Evolutionary conservation across 805 yeast species (phyloP), one percentile per base, ranked within the genome.

Genomic region (Yarrowia porcina): DNA sequence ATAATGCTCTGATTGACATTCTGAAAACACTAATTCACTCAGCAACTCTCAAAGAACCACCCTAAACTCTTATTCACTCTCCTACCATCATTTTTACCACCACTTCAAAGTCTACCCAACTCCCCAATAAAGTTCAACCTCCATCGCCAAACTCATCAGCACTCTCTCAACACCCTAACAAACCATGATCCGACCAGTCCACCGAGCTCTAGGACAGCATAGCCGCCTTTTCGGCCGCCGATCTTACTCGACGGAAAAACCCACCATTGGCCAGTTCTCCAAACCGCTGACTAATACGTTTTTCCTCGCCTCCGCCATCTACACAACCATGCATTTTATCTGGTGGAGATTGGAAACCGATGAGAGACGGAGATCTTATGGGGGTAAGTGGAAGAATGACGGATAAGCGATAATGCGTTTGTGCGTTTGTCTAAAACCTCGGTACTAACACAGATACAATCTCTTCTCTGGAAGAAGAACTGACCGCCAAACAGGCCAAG

Each of bases 341-440:
- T 38, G 62, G 64, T 38, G 57, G 64, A 17, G 49, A 2, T n/a
- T 28, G 13, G 61, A 56, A 39, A 56, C 38, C 11, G 61, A 56
- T n/a, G 61, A 56, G 49, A 25, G 61, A 41, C 28, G 39, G n/a
- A 39, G 49, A 41, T 44, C 36, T 7, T 56, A 52, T 18, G 25
- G 15, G 12, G 21, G 59, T 45, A 27, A 59, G 63, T 33, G n/a
- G n/a, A n/a, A n/a, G n/a, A n/a, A n/a, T n/a, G n/a, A n/a, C n/a
- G n/a, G n/a, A 44, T 23, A 4, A 25, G 28, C 4, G 28, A 25
- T 25, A 5, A 25, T 25, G 28, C 4, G 28, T 25, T 4, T 5
- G 28, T 25, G 8, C 4, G 28, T 25, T 25, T 25, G n/a, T n/a
- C n/a, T n/a, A n/a, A n/a, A n/a, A n/a, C n/a, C n/a, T 25, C 8